phyloP scores from a whole-genome alignment of 202 grass and related monocot species.

The Bolboschoenoplectus hybrid region DNA sequence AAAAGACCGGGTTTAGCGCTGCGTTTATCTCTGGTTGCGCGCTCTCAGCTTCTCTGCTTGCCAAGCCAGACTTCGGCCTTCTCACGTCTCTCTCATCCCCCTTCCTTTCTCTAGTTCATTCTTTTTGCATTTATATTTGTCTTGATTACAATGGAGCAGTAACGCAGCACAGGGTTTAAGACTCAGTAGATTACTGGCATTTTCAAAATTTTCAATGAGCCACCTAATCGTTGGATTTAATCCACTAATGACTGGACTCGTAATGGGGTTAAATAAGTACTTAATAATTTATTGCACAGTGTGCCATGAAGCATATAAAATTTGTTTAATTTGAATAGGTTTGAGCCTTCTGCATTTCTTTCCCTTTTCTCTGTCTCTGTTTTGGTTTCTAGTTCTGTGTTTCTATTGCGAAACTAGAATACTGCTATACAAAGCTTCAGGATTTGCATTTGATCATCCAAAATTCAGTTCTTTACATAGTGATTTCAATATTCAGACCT shows the following conservation, averaged over 20 bases:
- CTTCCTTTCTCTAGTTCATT: neutral
- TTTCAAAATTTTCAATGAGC: neutral
- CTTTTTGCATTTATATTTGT: neutral
- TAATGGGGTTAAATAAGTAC: neutral
- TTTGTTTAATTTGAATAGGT: neutral
- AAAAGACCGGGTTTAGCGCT: constrained; percentile 40
- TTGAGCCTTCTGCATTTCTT: neutral
- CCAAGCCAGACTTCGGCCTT: constrained; percentile 55
- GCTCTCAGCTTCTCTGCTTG: constrained; percentile 43
- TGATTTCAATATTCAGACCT: neutral
- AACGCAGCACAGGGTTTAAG: neutral
- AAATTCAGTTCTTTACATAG: neutral
- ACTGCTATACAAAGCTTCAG: neutral
- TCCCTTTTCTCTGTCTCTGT: neutral
- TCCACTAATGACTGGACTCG: neutral
- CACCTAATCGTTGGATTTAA: neutral
- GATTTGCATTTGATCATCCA: neutral
- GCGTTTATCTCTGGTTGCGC: constrained; percentile 53
- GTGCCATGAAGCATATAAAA: neutral
- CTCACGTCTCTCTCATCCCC: constrained; percentile 37
- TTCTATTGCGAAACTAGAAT: neutral
- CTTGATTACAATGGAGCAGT: neutral
- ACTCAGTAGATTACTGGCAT: neutral
- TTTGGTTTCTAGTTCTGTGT: neutral
- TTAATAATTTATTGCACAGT: neutral